Evolutionary conservation across 1,139 yeast species (phyloP).

Genomic region (Nadsonia starkeyi-henricii): DNA sequence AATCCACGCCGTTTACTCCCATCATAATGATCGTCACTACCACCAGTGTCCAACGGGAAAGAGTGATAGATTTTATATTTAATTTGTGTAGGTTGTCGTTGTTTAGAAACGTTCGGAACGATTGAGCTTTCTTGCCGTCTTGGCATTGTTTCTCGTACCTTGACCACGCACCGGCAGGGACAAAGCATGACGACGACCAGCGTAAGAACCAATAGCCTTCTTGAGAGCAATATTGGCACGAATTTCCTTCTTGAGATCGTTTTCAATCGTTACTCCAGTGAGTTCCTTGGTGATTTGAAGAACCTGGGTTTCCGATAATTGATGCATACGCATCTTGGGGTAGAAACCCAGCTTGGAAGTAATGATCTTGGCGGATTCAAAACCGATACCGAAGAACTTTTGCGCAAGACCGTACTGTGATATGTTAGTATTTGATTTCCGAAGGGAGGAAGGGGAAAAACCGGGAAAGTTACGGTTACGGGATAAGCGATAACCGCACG

Average conservation of each 20-base stretch:
- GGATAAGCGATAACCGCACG: too few relatives aligned
- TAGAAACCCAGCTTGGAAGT: conserved; percentile 85
- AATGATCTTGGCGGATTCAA: conserved; percentile 53
- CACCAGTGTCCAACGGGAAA: too few relatives aligned
- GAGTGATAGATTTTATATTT: too few relatives aligned
- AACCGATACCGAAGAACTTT: conserved; percentile 78
- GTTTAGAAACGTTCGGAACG: conserved; percentile 17
- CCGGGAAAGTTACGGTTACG: too few relatives aligned
- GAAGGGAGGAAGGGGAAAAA: too few relatives aligned
- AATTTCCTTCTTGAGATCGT: conserved; percentile 66
- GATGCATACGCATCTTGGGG: conserved; percentile 90
- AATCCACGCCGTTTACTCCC: too few relatives aligned
- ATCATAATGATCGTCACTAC: too few relatives aligned
- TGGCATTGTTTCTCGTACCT: conserved; percentile 78
- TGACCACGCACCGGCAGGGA: conserved; percentile 84
- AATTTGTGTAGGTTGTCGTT: too few relatives aligned
- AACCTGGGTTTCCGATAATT: conserved; percentile 75
- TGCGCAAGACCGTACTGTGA: conserved; percentile 58
- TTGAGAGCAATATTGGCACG: conserved; percentile 69
- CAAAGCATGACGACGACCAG: conserved; percentile 80
- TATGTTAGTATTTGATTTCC: conserved; percentile 2
- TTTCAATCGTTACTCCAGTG: conserved; percentile 71
- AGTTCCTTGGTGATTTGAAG: conserved; percentile 79
- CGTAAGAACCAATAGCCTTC: conserved; percentile 70
- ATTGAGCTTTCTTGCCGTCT: conserved; percentile 79